These are phyloP conservation scores for Bassia scoparia DNA, from an alignment of 148 eudicot genomes.

Conservation along the genomic window DNA sequence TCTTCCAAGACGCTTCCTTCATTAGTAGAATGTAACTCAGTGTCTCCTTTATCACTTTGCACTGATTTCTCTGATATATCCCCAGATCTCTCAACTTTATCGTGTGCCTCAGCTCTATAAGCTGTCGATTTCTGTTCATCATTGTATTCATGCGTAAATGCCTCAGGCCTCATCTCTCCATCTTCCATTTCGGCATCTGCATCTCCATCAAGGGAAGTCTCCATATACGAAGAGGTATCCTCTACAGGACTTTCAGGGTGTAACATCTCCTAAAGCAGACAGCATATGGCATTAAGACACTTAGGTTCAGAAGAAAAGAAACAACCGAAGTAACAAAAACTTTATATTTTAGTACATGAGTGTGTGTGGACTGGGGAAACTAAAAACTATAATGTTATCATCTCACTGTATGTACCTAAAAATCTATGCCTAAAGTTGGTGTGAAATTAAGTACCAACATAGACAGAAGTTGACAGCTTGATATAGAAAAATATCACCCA, in stretches of 20 bases:
- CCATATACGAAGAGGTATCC: conserved; percentile 75
- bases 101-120: conserved; percentile 29
- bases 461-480: no score
- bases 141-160: conserved; percentile 28
- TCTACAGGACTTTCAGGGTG: conserved; percentile 69
- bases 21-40: conserved; percentile 28
- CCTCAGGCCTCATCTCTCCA: conserved; percentile 43
- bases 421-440: no score
- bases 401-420: no score
- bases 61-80: conserved; percentile 40
- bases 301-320: neutral
- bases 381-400: no score
- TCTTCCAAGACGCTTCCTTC: conserved; percentile 29
- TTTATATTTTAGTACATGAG: no score
- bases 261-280: conserved; percentile 38
- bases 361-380: no score
- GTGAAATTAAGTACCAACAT: no score
- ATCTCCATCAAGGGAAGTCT: conserved; percentile 59
- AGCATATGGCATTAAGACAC: neutral
- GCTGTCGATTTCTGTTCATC: conserved; percentile 29
- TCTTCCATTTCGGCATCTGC: conserved; percentile 52
- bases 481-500: no score
- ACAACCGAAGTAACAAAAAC: neutral
- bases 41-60: conserved; percentile 38
- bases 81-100: conserved; percentile 40